Evolutionary conservation across 345 rosid species (phyloP).

Genomic region (Psidium guajava): DNA sequence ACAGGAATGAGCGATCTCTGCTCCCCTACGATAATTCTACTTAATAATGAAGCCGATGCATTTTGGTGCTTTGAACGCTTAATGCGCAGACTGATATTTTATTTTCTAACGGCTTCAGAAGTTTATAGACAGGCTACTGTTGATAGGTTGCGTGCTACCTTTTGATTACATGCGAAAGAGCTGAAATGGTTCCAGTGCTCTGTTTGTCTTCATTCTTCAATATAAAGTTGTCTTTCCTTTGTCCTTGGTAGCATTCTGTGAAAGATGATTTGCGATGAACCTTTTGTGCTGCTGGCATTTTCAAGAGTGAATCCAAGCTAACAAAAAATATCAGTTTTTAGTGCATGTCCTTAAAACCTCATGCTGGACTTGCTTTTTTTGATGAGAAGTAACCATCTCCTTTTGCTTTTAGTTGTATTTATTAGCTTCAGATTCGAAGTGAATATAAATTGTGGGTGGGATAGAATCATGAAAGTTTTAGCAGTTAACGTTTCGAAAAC

Average conservation of each 20-base stretch:
- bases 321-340: background rate
- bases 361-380: background rate
- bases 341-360: background rate
- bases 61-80: conserved; percentile 97
- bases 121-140: background rate
- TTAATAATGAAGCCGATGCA: conserved; percentile 88
- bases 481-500: background rate
- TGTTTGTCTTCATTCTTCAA: background rate
- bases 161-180: background rate
- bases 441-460: background rate
- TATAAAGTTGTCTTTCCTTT: background rate
- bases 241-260: background rate
- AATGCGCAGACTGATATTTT: conserved; percentile 88
- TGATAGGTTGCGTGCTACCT: background rate
- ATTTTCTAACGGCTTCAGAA: background rate
- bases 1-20: conserved; percentile 99
- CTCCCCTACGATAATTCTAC: conserved; percentile 94
- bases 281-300: background rate
- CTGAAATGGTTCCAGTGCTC: background rate
- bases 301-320: background rate
- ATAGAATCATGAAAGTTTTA: background rate
- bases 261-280: background rate
- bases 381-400: background rate
- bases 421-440: background rate
- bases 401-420: background rate